Conservation (phyloP, 768 basidiomycete species). For the Lentinula sp. region DNA sequence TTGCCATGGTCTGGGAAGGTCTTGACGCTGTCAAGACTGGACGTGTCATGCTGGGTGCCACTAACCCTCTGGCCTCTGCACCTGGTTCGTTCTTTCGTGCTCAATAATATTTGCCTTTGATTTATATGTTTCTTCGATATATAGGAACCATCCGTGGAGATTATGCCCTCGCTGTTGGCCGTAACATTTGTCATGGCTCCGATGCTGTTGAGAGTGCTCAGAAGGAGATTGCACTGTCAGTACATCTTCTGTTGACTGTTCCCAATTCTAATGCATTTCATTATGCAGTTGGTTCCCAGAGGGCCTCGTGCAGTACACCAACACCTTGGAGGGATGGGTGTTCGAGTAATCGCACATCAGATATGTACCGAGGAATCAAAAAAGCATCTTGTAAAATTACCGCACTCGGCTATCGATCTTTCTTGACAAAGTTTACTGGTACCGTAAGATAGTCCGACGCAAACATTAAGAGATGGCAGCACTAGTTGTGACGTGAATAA, state of each 20-base stretch:
- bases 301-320: slow-evolving; percentile 66
- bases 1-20: slow-evolving; percentile 95
- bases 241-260: slow-evolving; percentile 10
- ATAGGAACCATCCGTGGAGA: slow-evolving; percentile 94
- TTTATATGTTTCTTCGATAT: slow-evolving; percentile 3
- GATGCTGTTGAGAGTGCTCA: slow-evolving; percentile 86
- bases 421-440: too few species aligned
- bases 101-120: not conserved
- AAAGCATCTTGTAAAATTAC: not conserved
- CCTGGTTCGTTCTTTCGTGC: slow-evolving; percentile 50
- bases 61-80: slow-evolving; percentile 89
- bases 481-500: slow-evolving; percentile 54
- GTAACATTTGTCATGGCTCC: slow-evolving; percentile 91
- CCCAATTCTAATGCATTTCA: slow-evolving; percentile 6
- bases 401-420: not conserved
- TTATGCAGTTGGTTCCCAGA: slow-evolving; percentile 84
- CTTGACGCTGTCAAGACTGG: slow-evolving; percentile 93
- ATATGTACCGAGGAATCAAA: not conserved
- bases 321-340: slow-evolving; percentile 64
- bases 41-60: slow-evolving; percentile 92
- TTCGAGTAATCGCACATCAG: slow-evolving; percentile 52
- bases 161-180: slow-evolving; percentile 89
- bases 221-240: slow-evolving; percentile 92
- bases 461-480: not conserved
- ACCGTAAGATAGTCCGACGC: too few species aligned